Evolutionary conservation across 768 basidiomycete genomes (phyloP).

Genomic region (Suillus plorans): DNA sequence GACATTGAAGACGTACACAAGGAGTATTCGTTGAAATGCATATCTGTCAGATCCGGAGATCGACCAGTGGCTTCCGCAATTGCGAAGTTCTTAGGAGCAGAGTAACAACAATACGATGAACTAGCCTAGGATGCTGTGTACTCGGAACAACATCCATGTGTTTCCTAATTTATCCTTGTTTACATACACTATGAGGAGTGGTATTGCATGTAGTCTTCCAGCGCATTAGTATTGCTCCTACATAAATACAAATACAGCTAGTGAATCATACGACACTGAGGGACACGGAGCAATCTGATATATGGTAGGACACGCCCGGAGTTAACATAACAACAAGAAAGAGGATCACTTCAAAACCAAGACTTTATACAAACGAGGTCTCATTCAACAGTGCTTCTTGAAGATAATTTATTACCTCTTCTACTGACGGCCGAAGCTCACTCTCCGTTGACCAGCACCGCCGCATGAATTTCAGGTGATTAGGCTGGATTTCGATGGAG

Average conservation of each 20-base stretch:
- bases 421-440: neutral
- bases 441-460: constrained; percentile 27
- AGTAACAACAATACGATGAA: too few relatives aligned
- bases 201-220: neutral
- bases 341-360: neutral
- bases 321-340: neutral
- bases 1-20: too few relatives aligned
- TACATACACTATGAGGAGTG: neutral
- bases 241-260: neutral
- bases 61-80: too few relatives aligned
- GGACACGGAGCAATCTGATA: neutral
- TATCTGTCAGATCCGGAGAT: too few relatives aligned
- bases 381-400: neutral
- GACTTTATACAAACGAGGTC: neutral
- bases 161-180: neutral
- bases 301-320: neutral
- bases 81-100: too few relatives aligned
- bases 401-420: neutral
- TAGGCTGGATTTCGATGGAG: constrained; percentile 6
- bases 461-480: constrained; percentile 21
- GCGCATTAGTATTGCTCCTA: neutral
- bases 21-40: too few relatives aligned
- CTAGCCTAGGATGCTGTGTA: too few relatives aligned
- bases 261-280: neutral
- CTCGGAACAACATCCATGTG: too few relatives aligned